phyloP scores from a whole-genome alignment of 2,329 filamentous ascomycete species.

The Dothistroma pini region DNA sequence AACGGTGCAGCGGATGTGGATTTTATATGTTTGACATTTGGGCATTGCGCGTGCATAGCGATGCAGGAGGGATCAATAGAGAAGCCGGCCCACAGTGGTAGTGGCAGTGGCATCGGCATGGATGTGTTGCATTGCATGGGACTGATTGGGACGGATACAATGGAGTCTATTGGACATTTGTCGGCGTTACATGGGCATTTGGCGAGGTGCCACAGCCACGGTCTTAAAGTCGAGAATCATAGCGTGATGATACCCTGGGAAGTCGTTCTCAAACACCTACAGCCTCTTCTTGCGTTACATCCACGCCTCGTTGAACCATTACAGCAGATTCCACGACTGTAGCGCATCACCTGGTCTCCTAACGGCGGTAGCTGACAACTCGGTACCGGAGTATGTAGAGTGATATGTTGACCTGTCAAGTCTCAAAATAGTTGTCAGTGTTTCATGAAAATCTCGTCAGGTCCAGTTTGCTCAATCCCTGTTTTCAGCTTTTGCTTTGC shows the following conservation, averaged over 20 bases:
- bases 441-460: neutral
- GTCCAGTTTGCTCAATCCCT: neutral
- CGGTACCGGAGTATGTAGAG: neutral
- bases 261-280: neutral
- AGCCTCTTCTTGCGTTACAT: neutral
- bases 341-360: too few relatives aligned
- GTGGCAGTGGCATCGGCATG: neutral
- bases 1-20: neutral
- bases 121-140: neutral
- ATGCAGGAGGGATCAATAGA: neutral
- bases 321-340: neutral
- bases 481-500: neutral
- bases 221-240: neutral
- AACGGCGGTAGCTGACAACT: neutral
- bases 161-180: neutral
- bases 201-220: neutral
- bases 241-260: conserved; percentile 2
- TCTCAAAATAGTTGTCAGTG: neutral
- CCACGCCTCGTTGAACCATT: neutral
- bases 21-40: neutral
- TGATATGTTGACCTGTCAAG: neutral
- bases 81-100: neutral
- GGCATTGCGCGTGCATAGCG: neutral
- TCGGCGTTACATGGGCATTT: neutral
- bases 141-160: neutral